These are phyloP conservation scores for Penicillium sp. DNA, from an alignment of 2,329 filamentous ascomycete genomes.

Conservation along the genomic window DNA sequence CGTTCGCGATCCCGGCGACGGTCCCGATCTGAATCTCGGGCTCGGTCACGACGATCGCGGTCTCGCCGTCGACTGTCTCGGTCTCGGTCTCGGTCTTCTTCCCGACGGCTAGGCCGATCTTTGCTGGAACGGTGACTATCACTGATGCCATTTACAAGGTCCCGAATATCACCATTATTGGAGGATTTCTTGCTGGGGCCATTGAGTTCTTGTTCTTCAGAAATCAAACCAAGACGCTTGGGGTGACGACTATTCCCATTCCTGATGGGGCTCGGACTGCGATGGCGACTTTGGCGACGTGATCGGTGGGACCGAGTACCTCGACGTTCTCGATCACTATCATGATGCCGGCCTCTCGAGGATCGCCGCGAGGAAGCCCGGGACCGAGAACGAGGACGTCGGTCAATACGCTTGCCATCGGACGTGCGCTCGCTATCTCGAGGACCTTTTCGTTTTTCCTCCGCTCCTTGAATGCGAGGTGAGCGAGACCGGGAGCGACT, in stretches of 20 bases:
- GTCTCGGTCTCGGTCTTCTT: constrained; percentile 26
- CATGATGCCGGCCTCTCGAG: constrained; percentile 51
- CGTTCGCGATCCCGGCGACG: constrained; percentile 33
- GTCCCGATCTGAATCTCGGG: constrained; percentile 21
- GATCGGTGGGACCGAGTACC: constrained; percentile 45
- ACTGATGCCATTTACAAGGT: constrained; percentile 25
- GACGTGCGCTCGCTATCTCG: constrained; percentile 34
- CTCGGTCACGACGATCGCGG: constrained; percentile 17
- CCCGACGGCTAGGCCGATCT: constrained; percentile 27
- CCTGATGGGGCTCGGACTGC: constrained; percentile 25
- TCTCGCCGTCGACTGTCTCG: constrained; percentile 23
- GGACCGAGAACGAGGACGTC: constrained; percentile 61
- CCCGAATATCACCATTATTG: constrained; percentile 17
- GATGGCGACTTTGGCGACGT: constrained; percentile 43
- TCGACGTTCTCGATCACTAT: constrained; percentile 51
- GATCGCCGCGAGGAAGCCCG: constrained; percentile 54
- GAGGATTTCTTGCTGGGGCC: constrained; percentile 16
- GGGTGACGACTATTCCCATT: constrained; percentile 36
- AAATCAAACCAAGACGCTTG: constrained; percentile 29
- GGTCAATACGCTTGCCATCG: constrained; percentile 34
- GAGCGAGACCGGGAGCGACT: constrained; percentile 2
- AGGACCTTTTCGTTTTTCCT: constrained; percentile 32
- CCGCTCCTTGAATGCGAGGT: constrained; percentile 23
- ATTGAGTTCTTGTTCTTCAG: constrained; percentile 20
- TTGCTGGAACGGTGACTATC: constrained; percentile 26